phyloP scores from a whole-genome alignment of 371 early-diverging fungal genomes.

The Thermomucor indicae-seudaticae region DNA sequence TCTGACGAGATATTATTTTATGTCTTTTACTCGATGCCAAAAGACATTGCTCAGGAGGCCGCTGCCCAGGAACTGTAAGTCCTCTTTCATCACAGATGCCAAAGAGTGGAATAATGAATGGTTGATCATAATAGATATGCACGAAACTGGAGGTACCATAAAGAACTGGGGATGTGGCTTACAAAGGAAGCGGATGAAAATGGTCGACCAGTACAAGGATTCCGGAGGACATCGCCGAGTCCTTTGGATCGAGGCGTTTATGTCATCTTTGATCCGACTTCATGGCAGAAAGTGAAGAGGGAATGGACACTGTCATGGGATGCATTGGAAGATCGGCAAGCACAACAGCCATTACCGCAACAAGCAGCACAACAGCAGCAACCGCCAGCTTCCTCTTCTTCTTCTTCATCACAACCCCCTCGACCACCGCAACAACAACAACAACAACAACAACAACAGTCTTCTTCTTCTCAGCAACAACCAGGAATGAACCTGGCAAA shows the following conservation, averaged over 20 bases:
- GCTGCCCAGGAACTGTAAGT: slow-evolving; percentile 83
- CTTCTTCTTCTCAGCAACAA: no score
- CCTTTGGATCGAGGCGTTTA: slow-evolving; percentile 73
- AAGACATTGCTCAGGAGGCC: slow-evolving; percentile 80
- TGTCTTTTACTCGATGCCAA: slow-evolving; percentile 89
- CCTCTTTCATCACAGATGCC: background rate
- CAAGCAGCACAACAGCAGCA: background rate
- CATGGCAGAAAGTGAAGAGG: slow-evolving; percentile 78
- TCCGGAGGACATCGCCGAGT: slow-evolving; percentile 31
- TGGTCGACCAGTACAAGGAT: slow-evolving; percentile 17
- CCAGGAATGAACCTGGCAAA: background rate
- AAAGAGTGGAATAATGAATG: background rate
- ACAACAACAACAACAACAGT: background rate
- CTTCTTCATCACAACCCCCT: slow-evolving; percentile 1
- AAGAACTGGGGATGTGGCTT: slow-evolving; percentile 79
- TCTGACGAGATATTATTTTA: slow-evolving; percentile 92
- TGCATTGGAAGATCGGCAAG: slow-evolving; percentile 71
- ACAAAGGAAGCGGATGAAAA: slow-evolving; percentile 52
- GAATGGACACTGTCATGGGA: slow-evolving; percentile 78
- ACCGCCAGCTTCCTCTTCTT: background rate
- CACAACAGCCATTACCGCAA: slow-evolving; percentile 6
- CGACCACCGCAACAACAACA: slow-evolving; percentile 1
- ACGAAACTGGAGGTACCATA: slow-evolving; percentile 89
- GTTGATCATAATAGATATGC: slow-evolving; percentile 37
- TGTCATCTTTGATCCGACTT: slow-evolving; percentile 77